phyloP scores from a whole-genome alignment of 2,329 filamentous ascomycete genomes.

The Xylaria sp. region DNA sequence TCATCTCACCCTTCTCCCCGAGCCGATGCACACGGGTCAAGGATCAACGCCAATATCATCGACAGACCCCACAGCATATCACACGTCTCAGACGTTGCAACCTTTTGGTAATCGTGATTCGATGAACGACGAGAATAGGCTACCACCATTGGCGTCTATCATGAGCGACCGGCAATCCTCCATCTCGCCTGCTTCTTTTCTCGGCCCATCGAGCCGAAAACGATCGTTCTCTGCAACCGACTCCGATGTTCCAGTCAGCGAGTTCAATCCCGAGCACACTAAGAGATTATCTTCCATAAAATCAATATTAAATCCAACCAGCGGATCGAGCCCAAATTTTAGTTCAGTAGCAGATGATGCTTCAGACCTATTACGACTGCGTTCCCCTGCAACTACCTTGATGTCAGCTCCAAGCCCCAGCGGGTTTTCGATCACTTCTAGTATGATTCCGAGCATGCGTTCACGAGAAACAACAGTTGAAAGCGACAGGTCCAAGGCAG shows the following conservation, averaged over 20 bases:
- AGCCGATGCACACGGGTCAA: slow-evolving; percentile 51
- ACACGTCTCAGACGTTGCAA: slow-evolving; percentile 50
- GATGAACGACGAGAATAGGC: slow-evolving; percentile 61
- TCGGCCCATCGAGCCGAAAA: slow-evolving; percentile 68
- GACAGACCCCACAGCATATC: slow-evolving; percentile 58
- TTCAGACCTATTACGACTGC: slow-evolving; percentile 51
- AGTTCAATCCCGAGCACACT: slow-evolving; percentile 53
- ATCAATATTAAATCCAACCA: slow-evolving; percentile 70
- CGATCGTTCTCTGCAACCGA: slow-evolving; percentile 70
- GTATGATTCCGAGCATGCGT: slow-evolving; percentile 34
- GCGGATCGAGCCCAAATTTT: slow-evolving; percentile 33
- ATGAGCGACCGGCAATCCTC: slow-evolving; percentile 60
- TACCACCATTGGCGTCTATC: slow-evolving; percentile 61
- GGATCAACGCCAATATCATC: slow-evolving; percentile 52
- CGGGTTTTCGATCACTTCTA: slow-evolving; percentile 44
- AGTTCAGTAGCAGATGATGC: slow-evolving; percentile 40
- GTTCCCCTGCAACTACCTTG: slow-evolving; percentile 50
- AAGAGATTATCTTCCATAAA: slow-evolving; percentile 77
- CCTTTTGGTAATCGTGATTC: slow-evolving; percentile 49
- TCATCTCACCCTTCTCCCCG: slow-evolving; percentile 54
- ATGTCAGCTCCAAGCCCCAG: slow-evolving; percentile 51
- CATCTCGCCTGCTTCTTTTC: slow-evolving; percentile 64
- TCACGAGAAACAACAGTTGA: slow-evolving; percentile 47
- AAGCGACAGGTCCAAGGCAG: slow-evolving; percentile 60
- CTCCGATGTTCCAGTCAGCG: slow-evolving; percentile 50